Base-by-base conservation (phyloP, 805 yeast genomes). In the Ascoidea asiatica region DNA sequence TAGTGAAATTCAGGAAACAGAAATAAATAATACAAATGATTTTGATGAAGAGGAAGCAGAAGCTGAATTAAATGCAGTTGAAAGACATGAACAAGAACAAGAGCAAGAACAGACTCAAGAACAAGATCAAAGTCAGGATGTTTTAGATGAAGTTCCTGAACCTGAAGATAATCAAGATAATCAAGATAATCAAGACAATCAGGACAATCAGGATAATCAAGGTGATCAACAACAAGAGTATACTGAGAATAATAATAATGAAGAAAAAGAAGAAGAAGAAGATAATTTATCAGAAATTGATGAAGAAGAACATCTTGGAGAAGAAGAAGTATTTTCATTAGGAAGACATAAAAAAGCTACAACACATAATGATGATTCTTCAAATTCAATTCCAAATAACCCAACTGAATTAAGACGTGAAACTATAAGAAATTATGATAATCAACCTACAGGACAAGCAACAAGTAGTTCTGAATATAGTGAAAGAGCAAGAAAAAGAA, bases 401-500 rank as follows among this genome's bases (percentile, higher is more conserved):
- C 38, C 48, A 19, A 20, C 41, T 20, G 57, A 54, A 35, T 53
- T 61, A 49, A 50, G 54, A 46, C 53, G 63, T 45, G 52, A 54
- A 46, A 58, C 52, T 44, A 56, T 57, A 18, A 22, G 17, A 38
- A 15, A 19, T 29, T 21, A 29, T 15, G 43, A 43, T 15, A 44
- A 40, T 37, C 36, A 43, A 13, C 35, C 40, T 36, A 43, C 37
- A 21, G 41, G 41, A 43, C 48, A 5, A 56, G 49, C 21, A 51
- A 47, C 35, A 53, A 45, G 11, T 54, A 51, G 22, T 43, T 45
- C 5, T 42, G 48, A 45, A 33, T 37, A 41, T 6, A 58, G 58
- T 44, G 60, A 56, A 35, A 49, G 62, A 1, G 50, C 58, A 4
- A 67, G 80, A 46, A 78, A 72, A 57, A 78, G 95, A 56, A 73